A percentile compares a stretch with the other conserved stretches of the same genome.
phyloP scores from a whole-genome alignment of 805 yeast genomes.

The Priceomyces melissophilus region DNA sequence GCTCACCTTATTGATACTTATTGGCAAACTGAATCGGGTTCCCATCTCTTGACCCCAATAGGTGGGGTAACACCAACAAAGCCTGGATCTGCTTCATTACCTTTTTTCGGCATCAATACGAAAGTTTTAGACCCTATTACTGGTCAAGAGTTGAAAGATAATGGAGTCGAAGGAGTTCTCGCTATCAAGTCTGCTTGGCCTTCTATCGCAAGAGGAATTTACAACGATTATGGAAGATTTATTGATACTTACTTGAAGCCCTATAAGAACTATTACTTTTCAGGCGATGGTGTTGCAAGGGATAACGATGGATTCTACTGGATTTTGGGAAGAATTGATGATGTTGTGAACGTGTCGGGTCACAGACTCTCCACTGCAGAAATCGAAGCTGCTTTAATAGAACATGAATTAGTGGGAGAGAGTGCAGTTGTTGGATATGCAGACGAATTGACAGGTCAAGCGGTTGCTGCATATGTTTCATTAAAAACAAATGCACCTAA shows the following conservation, averaged over 20 bases:
- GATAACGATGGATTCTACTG: slow-evolving; percentile 95
- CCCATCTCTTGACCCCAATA: slow-evolving; percentile 89
- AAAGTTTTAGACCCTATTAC: slow-evolving; percentile 89
- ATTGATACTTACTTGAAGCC: slow-evolving; percentile 91
- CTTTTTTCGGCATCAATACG: slow-evolving; percentile 93
- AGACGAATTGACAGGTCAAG: slow-evolving; percentile 97
- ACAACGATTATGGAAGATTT: slow-evolving; percentile 81
- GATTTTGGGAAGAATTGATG: slow-evolving; percentile 98
- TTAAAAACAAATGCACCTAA: slow-evolving; percentile 54
- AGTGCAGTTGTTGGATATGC: slow-evolving; percentile 95
- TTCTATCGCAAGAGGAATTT: slow-evolving; percentile 96
- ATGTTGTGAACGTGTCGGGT: slow-evolving; percentile 96
- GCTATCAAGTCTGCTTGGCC: slow-evolving; percentile 95
- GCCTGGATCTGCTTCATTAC: slow-evolving; percentile 96
- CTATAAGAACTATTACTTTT: slow-evolving; percentile 89
- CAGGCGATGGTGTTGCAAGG: slow-evolving; percentile 98
- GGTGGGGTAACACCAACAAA: slow-evolving; percentile 94
- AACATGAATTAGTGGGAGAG: slow-evolving; percentile 80
- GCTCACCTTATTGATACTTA: slow-evolving; percentile 94
- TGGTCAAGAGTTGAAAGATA: slow-evolving; percentile 79
- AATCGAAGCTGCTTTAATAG: slow-evolving; percentile 87
- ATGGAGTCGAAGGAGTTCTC: slow-evolving; percentile 94
- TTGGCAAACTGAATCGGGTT: slow-evolving; percentile 99
- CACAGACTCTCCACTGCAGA: slow-evolving; percentile 98
- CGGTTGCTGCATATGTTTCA: slow-evolving; percentile 91